Evolutionary conservation across 768 basidiomycete genomes (phyloP).

Genomic region (Leucocoprinus birnbaumii): DNA sequence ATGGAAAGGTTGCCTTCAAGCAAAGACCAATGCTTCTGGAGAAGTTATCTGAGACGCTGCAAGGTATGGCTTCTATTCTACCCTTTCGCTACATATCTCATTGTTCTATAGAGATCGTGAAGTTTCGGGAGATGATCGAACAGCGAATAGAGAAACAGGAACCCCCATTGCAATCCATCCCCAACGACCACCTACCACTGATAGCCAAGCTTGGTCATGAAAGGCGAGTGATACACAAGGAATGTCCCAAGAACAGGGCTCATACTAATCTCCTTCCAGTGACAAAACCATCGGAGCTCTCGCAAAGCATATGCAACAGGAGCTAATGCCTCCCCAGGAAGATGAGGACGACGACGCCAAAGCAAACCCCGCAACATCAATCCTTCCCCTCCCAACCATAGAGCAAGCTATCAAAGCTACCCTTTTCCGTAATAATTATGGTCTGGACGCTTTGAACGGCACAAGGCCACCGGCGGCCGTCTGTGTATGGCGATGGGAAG

Average conservation of each 20-base stretch:
- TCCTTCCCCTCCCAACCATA: slow-evolving; percentile 50
- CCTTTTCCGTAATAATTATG: slow-evolving; percentile 77
- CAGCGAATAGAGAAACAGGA: slow-evolving; percentile 43
- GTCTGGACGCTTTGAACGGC: slow-evolving; percentile 53
- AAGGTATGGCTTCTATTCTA: slow-evolving; percentile 45
- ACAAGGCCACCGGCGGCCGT: slow-evolving; percentile 59
- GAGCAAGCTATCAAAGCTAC: slow-evolving; percentile 64
- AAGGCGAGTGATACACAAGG: slow-evolving; percentile 49
- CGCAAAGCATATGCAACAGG: slow-evolving; percentile 65
- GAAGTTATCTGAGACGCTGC: slow-evolving; percentile 78
- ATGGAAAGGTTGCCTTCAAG: slow-evolving; percentile 72
- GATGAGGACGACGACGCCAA: slow-evolving; percentile 45
- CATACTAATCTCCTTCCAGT: slow-evolving; percentile 34
- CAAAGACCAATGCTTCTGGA: slow-evolving; percentile 75
- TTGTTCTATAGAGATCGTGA: slow-evolving; percentile 60
- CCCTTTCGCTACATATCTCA: slow-evolving; percentile 12
- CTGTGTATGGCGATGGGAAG: slow-evolving; percentile 87
- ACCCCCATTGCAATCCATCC: slow-evolving; percentile 53
- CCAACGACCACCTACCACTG: slow-evolving; percentile 68
- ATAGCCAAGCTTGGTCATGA: slow-evolving; percentile 85
- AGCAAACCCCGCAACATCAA: slow-evolving; percentile 29
- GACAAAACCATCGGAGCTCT: slow-evolving; percentile 68
- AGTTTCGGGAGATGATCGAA: slow-evolving; percentile 72
- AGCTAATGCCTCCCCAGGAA: slow-evolving; percentile 62
- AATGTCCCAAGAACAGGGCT: background rate